phyloP scores from a whole-genome alignment of 176 grass and related monocot genomes.

The Cymbopogon citratus region DNA sequence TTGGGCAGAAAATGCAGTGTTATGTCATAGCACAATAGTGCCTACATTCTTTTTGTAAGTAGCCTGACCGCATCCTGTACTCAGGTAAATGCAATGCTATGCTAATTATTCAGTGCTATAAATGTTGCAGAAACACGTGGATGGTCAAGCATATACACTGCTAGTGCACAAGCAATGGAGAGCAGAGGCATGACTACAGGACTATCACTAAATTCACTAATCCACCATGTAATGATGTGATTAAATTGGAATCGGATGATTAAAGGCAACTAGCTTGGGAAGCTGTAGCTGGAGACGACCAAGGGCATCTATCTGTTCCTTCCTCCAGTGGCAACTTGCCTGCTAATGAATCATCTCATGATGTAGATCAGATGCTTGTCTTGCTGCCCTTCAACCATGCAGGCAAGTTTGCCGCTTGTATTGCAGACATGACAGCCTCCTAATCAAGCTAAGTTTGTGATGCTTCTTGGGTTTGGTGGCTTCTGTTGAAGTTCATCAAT shows the following conservation, averaged over 20 bases:
- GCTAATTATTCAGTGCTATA: not conserved
- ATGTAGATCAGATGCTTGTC: too few species aligned
- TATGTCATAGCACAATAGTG: not conserved
- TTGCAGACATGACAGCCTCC: too few species aligned
- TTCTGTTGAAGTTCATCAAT: too few species aligned
- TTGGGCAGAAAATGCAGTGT: not conserved
- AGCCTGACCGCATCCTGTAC: not conserved
- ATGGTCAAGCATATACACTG: not conserved
- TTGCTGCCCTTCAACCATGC: too few species aligned
- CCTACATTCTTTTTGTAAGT: not conserved
- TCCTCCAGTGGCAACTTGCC: too few species aligned
- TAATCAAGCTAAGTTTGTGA: too few species aligned
- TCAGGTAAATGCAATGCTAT: not conserved
- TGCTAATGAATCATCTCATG: too few species aligned
- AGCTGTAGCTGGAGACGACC: too few species aligned
- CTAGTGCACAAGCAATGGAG: not conserved
- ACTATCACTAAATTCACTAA: not conserved
- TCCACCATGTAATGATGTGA: not conserved
- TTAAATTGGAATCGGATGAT: not conserved
- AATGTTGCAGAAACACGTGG: not conserved
- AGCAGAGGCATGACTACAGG: not conserved
- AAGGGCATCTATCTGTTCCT: too few species aligned
- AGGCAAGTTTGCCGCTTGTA: too few species aligned
- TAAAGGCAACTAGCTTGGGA: not conserved
- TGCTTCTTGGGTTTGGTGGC: too few species aligned